Base-by-base conservation (phyloP, 1,139 yeast species). In the Tardiomyces digboiensis region DNA sequence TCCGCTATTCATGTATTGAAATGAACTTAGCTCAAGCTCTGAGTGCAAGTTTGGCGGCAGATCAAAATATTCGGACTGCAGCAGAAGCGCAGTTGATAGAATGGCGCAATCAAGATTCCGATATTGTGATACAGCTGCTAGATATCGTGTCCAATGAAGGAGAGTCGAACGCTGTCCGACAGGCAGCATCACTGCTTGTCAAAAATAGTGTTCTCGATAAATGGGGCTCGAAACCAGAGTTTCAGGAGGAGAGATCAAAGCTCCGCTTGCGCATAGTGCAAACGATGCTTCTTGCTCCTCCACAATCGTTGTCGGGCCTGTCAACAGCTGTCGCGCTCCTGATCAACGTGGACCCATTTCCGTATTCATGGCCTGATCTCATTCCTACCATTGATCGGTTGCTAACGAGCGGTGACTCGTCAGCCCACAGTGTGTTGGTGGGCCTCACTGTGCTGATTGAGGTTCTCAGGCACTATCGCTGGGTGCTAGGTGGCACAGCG, bases 121-220 rank as follows among this genome's bases (percentile, higher is more conserved):
- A 29, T 7, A 39, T 48, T 26, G 21, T 46, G 1, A 43, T 42
- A 16, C 46, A 44, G 23, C 44, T 45, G 21, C 39, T 49, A 12
- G 44, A 44, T 7, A 37, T 46, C 19, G 43, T 45, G n/a, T 41
- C 29, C 4, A 20, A 40, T 2, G 3, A 44, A 2, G 45, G 6
- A 12, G 26, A 43, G 19, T 26, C 39, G 5, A 26, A 26, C 13
- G 41, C 42, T 3, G 39, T 40, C 7, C 39, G 46, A 14, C 36
- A 43, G 42, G 44, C 47, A 10, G 49, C 53, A 7, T 44, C 47
- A 12, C 43, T 50, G 18, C 49, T 38, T 20, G 40, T 50, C 33
- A 50, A 50, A 38, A 49, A 50, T 37, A 29, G 39, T 6, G 39
- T 46, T 39, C 38, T 39, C 10, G 23, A 38, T 23, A 36, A 38